phyloP scores from a whole-genome alignment of 2,329 filamentous ascomycete species.

The Neonectria magnoliae region DNA sequence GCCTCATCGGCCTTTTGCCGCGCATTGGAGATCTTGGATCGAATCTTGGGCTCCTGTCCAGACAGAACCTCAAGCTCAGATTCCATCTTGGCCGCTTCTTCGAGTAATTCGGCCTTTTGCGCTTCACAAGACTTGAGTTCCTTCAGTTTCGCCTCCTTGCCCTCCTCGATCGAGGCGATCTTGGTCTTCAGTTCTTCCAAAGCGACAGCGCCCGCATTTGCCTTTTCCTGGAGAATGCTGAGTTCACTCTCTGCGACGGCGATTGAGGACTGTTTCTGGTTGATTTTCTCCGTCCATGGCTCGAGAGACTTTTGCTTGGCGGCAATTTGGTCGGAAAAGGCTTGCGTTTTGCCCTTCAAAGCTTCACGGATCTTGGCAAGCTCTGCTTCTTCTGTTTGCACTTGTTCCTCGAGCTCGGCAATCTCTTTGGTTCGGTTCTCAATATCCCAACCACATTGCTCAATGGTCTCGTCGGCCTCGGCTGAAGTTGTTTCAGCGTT shows the following conservation, averaged over 20 bases:
- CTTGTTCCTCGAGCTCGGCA: conserved; percentile 76
- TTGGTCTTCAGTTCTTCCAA: conserved; percentile 86
- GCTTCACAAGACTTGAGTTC: conserved; percentile 81
- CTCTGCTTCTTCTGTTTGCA: conserved; percentile 83
- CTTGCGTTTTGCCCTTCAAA: conserved; percentile 95
- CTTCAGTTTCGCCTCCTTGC: conserved; percentile 73
- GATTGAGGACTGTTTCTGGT: conserved; percentile 92
- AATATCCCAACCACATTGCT: conserved; percentile 82
- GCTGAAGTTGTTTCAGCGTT: conserved; percentile 78
- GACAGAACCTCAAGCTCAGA: conserved; percentile 77
- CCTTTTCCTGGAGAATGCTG: conserved; percentile 88
- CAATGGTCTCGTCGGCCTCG: conserved; percentile 81
- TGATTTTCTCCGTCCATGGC: conserved; percentile 97
- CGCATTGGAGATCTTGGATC: conserved; percentile 85
- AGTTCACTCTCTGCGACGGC: conserved; percentile 95
- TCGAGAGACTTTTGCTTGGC: conserved; percentile 93
- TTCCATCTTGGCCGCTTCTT: conserved; percentile 77
- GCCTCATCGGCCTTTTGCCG: conserved; percentile 97
- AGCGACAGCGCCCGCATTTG: conserved; percentile 85
- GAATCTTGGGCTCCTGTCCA: conserved; percentile 82
- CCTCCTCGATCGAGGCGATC: conserved; percentile 76
- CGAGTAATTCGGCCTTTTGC: conserved; percentile 76
- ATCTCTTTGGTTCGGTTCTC: conserved; percentile 81
- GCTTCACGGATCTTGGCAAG: conserved; percentile 84
- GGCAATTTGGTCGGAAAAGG: conserved; percentile 91